phyloP scores from a whole-genome alignment of 1,284 basidiomycete genomes.

The Microbotryomycetes sp. region DNA sequence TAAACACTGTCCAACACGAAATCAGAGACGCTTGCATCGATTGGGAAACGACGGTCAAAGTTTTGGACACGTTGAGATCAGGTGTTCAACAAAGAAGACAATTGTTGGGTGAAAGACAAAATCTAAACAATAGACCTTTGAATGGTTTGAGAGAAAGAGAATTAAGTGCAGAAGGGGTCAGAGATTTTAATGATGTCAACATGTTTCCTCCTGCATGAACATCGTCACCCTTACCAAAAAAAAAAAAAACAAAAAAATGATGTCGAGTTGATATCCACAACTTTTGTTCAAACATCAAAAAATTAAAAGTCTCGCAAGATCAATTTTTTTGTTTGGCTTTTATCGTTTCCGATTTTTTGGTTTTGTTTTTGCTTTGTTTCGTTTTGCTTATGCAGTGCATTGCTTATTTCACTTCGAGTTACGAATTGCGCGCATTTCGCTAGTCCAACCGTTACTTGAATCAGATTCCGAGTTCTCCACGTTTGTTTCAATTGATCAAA shows the following conservation, averaged over 20 bases:
- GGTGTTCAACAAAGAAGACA: constrained; percentile 68
- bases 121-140: constrained; percentile 13
- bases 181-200: constrained; percentile 27
- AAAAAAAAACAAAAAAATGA: not conserved
- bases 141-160: constrained; percentile 14
- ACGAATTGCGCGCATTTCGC: too few species aligned
- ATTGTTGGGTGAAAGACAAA: constrained; percentile 9
- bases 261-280: not conserved
- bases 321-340: not conserved
- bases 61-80: constrained; percentile 69
- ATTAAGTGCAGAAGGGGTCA: constrained; percentile 13
- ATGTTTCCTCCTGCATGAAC: not conserved
- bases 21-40: constrained; percentile 64
- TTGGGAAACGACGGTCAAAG: constrained; percentile 76
- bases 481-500: not conserved
- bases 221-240: not conserved
- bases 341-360: not conserved
- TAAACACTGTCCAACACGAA: too few species aligned
- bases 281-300: not conserved
- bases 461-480: not conserved
- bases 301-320: not conserved
- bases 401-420: too few species aligned
- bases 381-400: not conserved
- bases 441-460: too few species aligned
- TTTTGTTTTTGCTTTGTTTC: not conserved